Base-by-base conservation (phyloP, 2,329 filamentous ascomycete species). In the Xylariaceae sp. region DNA sequence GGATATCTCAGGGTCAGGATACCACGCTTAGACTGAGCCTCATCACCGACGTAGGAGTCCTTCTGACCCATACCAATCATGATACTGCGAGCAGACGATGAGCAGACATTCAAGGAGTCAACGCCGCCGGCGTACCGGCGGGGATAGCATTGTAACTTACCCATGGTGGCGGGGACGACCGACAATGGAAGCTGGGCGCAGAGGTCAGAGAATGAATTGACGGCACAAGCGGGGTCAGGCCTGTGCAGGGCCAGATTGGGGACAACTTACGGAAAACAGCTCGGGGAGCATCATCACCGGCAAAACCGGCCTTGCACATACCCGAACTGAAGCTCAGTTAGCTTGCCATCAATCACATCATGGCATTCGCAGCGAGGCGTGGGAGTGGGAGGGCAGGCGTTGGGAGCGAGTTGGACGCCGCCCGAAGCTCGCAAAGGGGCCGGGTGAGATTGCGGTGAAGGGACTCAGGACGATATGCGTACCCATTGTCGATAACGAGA, bases 401-500 rank as follows among this genome's bases (percentile, higher is more conserved):
- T 18, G 50, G 45, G 17, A 49, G 34, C 15, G 51, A 52, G 54
- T 55, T 52, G 52, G 23, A 17, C 53, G 47, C 60, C 51, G 57
- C 55, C 57, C 52, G 53, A 59, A 51, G 35, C 57, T 63, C 53
- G 56, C 57, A 18, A 50, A 63, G 57, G 60, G 53, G 50, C 30
- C 56, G 62, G 62, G 63, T 62, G 55, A 66, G 64, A 56, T 67
- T 70, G 75, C 73, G 75, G 75, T 75, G 74, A 77, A 64, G 49
- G 55, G 4, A 45, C 54, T 55, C 51, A 67, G 55, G 62, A 61
- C 61, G 71, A 70, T 68, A 71, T 81, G 83, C 92, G 90, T 93
- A 99, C 94, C 94, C 94, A 97, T 99, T 99, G 92, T 99, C 94
- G 84, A 99, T 97, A 82, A 99, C 94, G 90, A 99, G 92, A 81